Evolutionary conservation across 1,139 yeast species (phyloP).

Genomic region (Yamadazyma dendronema): DNA sequence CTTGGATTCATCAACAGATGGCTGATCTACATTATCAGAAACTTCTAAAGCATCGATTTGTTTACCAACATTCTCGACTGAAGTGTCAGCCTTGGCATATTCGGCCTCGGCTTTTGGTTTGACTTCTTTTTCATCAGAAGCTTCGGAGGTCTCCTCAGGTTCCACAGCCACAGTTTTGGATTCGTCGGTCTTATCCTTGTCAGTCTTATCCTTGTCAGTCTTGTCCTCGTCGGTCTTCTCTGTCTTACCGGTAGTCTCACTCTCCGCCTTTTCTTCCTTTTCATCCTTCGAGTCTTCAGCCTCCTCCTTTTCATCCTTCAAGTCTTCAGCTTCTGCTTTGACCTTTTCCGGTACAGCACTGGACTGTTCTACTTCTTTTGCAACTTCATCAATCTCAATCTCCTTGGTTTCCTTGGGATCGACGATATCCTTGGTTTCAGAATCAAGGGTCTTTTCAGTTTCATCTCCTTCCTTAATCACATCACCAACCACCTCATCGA

Average conservation of each 20-base stretch:
- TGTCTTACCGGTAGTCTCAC: background rate
- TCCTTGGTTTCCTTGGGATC: background rate
- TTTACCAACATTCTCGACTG: background rate
- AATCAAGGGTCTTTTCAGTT: conserved; percentile 1
- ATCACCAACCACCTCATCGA: conserved; percentile 42
- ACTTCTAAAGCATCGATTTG: background rate
- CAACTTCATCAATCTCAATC: background rate
- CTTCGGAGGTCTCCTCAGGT: background rate
- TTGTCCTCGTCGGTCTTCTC: background rate
- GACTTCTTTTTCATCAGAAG: background rate
- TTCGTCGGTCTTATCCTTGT: background rate
- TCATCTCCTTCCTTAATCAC: conserved; percentile 17
- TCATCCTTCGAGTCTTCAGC: conserved; percentile 4
- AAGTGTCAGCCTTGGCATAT: background rate
- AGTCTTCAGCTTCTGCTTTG: background rate
- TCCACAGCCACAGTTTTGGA: background rate
- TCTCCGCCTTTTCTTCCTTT: background rate
- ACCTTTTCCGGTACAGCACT: background rate
- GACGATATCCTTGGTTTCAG: background rate
- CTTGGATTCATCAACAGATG: background rate
- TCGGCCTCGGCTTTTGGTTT: background rate
- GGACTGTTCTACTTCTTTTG: conserved; percentile 2
- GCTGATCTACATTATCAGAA: background rate
- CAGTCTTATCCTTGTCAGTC: background rate
- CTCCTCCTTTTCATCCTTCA: conserved; percentile 4